Conservation (phyloP, 257 asterid genomes). For the Ophiorrhiza pumila region DNA sequence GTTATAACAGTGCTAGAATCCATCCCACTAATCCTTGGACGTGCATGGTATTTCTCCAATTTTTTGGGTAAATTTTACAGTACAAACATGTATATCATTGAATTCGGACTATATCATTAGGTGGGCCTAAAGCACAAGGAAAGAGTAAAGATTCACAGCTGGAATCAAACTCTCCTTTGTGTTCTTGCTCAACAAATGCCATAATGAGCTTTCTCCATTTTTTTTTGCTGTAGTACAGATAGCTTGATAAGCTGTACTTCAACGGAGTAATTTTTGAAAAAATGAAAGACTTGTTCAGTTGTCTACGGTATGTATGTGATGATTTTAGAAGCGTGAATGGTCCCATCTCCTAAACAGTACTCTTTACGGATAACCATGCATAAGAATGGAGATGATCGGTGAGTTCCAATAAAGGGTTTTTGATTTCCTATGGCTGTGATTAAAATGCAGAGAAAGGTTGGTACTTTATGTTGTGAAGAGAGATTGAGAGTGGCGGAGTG, state of each 20-base stretch:
- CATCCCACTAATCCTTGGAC: not conserved
- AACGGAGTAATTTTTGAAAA: not conserved
- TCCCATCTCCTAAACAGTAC: constrained; percentile 22
- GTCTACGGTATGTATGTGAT: not conserved
- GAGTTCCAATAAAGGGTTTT: constrained; percentile 40
- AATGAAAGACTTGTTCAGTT: not conserved
- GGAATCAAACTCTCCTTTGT: not conserved
- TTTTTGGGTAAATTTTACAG: not conserved
- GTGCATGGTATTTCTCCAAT: not conserved
- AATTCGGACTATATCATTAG: constrained; percentile 4
- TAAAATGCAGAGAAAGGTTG: constrained; percentile 17
- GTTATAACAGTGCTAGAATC: not conserved
- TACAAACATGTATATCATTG: constrained; percentile 6
- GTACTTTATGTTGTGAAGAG: constrained; percentile 13
- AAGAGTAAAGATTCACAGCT: not conserved
- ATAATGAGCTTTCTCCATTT: not conserved
- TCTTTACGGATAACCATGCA: constrained; percentile 23
- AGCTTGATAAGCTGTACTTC: not conserved
- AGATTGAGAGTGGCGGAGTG: not conserved
- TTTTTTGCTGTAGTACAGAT: not conserved
- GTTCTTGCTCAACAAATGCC: not conserved
- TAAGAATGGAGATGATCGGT: constrained; percentile 21
- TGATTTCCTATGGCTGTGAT: constrained; percentile 23
- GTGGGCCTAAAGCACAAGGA: not conserved
- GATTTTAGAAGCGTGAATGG: constrained; percentile 17